Percentiles rank a stretch among this genome's conserved stretches.
These are phyloP conservation scores for Cutaneotrichosporon cavernicola DNA, from an alignment of 1,284 basidiomycete species.

Conservation along the genomic window DNA sequence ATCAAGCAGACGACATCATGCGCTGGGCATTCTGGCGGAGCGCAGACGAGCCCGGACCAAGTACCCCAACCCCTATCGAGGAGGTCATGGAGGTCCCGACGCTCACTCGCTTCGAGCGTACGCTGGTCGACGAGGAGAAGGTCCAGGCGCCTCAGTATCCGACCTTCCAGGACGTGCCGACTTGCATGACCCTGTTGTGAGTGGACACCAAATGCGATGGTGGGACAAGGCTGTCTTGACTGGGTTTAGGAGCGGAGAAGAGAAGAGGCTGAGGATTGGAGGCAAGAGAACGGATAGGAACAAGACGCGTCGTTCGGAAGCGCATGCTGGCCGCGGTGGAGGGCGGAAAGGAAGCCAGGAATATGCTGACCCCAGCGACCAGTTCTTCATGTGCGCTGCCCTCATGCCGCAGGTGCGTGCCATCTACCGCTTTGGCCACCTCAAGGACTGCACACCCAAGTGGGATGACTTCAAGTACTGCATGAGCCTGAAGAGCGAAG, in stretches of 20 bases:
- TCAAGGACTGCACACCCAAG: slow-evolving; percentile 73
- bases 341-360: background rate
- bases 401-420: slow-evolving; percentile 78
- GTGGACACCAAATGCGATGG: slow-evolving; percentile 18
- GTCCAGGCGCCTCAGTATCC: slow-evolving; percentile 59
- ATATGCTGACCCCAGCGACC: slow-evolving; percentile 56
- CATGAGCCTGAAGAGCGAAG: slow-evolving; percentile 74
- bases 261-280: background rate
- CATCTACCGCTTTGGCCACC: slow-evolving; percentile 79
- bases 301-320: background rate
- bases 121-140: slow-evolving; percentile 46
- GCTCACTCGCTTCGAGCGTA: slow-evolving; percentile 36
- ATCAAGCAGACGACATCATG: slow-evolving; percentile 14
- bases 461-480: slow-evolving; percentile 96
- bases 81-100: slow-evolving; percentile 21
- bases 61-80: background rate
- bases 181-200: slow-evolving; percentile 69
- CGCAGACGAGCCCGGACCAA: slow-evolving; percentile 10
- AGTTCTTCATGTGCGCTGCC: slow-evolving; percentile 75
- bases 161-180: slow-evolving; percentile 72
- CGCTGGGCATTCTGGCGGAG: slow-evolving; percentile 18
- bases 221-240: background rate
- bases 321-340: background rate
- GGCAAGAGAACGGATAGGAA: background rate
- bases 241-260: too few relatives aligned